phyloP scores from a whole-genome alignment of 2,329 filamentous ascomycete genomes.

The Ilyonectria destructans region DNA sequence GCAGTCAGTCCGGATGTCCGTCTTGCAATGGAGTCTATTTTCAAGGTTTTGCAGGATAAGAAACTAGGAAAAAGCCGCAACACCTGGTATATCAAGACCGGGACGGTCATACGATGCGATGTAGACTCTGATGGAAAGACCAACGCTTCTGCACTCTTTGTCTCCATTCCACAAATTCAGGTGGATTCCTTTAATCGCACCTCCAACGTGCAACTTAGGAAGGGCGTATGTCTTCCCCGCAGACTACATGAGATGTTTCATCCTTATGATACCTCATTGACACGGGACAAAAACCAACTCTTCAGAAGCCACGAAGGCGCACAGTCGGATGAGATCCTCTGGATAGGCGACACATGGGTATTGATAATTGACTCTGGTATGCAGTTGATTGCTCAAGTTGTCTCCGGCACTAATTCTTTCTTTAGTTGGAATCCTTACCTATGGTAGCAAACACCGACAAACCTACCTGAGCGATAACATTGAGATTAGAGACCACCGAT shows the following conservation, averaged over 20 bases:
- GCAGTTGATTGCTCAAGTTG: background rate
- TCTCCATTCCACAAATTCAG: background rate
- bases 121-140: constrained; percentile 2
- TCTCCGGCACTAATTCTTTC: background rate
- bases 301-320: constrained; percentile 12
- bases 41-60: constrained; percentile 2
- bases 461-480: constrained; percentile 2
- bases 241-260: constrained; percentile 8
- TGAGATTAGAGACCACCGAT: constrained; percentile 1
- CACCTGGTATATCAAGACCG: constrained; percentile 10
- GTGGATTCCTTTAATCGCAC: background rate
- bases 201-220: background rate
- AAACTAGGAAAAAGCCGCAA: constrained; percentile 8
- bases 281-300: constrained; percentile 1
- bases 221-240: constrained; percentile 1
- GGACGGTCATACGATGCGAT: constrained; percentile 10
- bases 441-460: constrained; percentile 4
- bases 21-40: background rate
- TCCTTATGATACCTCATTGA: constrained; percentile 9
- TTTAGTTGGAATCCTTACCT: constrained; percentile 12
- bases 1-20: background rate
- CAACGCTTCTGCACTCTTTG: background rate
- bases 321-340: constrained; percentile 4
- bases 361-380: constrained; percentile 15
- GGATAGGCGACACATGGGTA: constrained; percentile 1